These are phyloP conservation scores for Backusella tarrabulga DNA, from an alignment of 192 early-diverging fungal species.

Conservation along the genomic window DNA sequence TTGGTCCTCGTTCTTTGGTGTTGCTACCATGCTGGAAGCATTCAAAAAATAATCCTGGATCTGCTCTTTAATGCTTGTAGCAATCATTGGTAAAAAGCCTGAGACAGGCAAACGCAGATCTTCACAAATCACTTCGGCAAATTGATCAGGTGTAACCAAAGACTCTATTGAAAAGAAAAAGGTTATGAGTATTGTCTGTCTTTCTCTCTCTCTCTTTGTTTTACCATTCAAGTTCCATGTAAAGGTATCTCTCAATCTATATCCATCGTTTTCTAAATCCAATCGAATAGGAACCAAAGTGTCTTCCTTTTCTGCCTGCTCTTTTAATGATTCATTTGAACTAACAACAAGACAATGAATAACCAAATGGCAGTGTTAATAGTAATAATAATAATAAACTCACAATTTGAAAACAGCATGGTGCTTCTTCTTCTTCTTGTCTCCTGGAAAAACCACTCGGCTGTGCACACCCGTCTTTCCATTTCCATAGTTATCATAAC, in stretches of 20 bases:
- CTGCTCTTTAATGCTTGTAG: conserved; percentile 81
- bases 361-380: neutral
- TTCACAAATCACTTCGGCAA: conserved; percentile 81
- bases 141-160: conserved; percentile 68
- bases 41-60: conserved; percentile 75
- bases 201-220: neutral
- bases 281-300: conserved; percentile 84
- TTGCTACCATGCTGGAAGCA: conserved; percentile 27
- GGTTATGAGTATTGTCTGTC: neutral
- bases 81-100: conserved; percentile 60
- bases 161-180: conserved; percentile 42
- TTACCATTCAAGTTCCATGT: conserved; percentile 92
- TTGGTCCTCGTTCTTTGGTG: neutral
- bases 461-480: conserved; percentile 43
- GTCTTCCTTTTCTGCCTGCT: conserved; percentile 68
- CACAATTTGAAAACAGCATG: conserved; percentile 47
- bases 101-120: conserved; percentile 73
- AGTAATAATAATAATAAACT: conserved; percentile 10
- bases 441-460: conserved; percentile 44
- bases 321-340: conserved; percentile 51
- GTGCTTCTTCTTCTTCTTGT: conserved; percentile 38
- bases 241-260: conserved; percentile 87
- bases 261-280: conserved; percentile 85
- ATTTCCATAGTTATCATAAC: conserved; percentile 64
- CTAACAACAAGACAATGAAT: conserved; percentile 28